Base-by-base conservation (phyloP, 179 eudicot species). In the Vitellaria paradoxa region DNA sequence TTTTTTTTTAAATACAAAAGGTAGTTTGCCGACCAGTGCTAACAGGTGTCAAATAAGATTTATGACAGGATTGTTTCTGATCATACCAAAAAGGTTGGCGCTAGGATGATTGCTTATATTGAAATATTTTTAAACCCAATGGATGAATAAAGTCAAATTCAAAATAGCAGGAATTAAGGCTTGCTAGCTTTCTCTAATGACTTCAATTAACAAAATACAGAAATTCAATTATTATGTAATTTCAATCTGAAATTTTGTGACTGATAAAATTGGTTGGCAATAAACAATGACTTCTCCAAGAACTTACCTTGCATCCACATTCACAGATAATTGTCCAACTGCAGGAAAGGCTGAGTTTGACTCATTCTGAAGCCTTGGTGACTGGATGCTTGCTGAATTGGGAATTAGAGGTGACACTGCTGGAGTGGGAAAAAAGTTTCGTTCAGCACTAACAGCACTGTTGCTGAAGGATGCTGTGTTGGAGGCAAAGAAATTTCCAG, bases 401-500 rank as follows among this genome's bases (percentile, higher is more conserved):
- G 82, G 70, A 71, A 75, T 57, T 76, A 85, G 89, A 68, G 87
- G 78, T 20, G 88, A 82, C 65, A 61, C 72, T 13, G 83, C 62
- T 17, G 81, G 71, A 61, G 79, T 77, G 59, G 88, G 78, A 78
- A 73, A 74, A 46, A 80, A 74, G 72, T 75, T 84, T 42, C 73
- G 79, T 66, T 79, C 87, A 66, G 76, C 72, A 77, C 55, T 78
- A 70, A 56, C 11, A 18, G 79, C 80, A 71, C 42, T 84, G 77
- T 83, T 84, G 60, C 77, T 79, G 69, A 88, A 84, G 84, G 76
- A 77, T 57, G 82, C 30, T 9, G 77, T 9, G 30, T 77, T 85
- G 47, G 87, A 76, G 45, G 85, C 7, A 70, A 81, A 78, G 65
- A 86, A 60, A 52, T 45, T 84, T 78, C 87, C 92, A 79, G 78